phyloP scores from a whole-genome alignment of 768 basidiomycete genomes.

The Kwoniella shandongensis region DNA sequence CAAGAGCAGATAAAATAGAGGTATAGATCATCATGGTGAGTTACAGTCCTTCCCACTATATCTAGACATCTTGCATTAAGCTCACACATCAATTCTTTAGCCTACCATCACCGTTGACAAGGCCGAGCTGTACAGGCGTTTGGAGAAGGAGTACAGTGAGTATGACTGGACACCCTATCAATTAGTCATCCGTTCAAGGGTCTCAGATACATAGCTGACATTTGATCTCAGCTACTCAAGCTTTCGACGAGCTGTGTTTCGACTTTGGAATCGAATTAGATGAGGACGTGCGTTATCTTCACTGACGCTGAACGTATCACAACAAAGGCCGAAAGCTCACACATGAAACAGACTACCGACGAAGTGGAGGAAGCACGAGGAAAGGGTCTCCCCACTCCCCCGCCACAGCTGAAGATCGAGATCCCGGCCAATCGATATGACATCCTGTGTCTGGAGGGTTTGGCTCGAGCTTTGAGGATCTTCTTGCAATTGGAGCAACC shows the following conservation, averaged over 20 bases:
- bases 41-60: background rate
- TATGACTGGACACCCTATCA: too few relatives aligned
- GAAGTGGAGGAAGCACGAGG: conserved; percentile 78
- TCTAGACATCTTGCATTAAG: background rate
- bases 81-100: conserved; percentile 46
- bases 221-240: conserved; percentile 70
- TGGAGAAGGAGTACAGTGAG: conserved; percentile 79
- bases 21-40: conserved; percentile 18
- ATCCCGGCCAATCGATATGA: conserved; percentile 99
- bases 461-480: conserved; percentile 77
- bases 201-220: too few relatives aligned
- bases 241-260: conserved; percentile 93
- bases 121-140: conserved; percentile 83
- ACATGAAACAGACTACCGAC: conserved; percentile 78
- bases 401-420: conserved; percentile 95
- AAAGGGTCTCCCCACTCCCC: conserved; percentile 79
- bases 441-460: conserved; percentile 93
- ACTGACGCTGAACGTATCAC: background rate
- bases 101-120: conserved; percentile 96
- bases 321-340: too few relatives aligned
- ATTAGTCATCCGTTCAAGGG: too few relatives aligned
- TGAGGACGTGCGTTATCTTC: conserved; percentile 72
- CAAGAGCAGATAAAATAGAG: too few relatives aligned
- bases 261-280: conserved; percentile 97
- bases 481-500: conserved; percentile 72